These are phyloP conservation scores for Spinacia oleracea DNA, from an alignment of 179 eudicot genomes.

Conservation along the genomic window DNA sequence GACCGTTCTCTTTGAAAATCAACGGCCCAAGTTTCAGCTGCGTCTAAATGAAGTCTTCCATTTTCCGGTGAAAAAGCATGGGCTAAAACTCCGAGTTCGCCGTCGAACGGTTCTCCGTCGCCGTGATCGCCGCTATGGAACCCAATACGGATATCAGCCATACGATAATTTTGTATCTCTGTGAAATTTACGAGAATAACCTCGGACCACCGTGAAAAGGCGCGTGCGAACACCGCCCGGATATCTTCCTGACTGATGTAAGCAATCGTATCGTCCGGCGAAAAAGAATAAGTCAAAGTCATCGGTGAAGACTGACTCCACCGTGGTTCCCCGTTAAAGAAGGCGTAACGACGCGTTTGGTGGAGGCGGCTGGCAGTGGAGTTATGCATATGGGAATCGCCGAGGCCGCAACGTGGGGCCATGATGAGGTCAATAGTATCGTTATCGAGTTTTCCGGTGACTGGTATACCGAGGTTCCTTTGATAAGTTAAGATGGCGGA, in stretches of 20 bases:
- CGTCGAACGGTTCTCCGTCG: conserved; percentile 86
- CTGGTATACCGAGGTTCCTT: conserved; percentile 48
- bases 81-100: conserved; percentile 67
- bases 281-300: conserved; percentile 58
- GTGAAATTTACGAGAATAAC: conserved; percentile 75
- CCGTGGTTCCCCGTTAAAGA: conserved; percentile 64
- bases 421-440: conserved; percentile 50
- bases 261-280: conserved; percentile 32
- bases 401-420: conserved; percentile 72
- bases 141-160: conserved; percentile 69
- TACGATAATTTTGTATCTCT: conserved; percentile 32
- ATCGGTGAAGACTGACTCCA: conserved; percentile 44
- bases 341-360: conserved; percentile 42
- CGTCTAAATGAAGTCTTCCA: conserved; percentile 75
- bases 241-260: conserved; percentile 46
- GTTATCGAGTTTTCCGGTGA: conserved; percentile 63
- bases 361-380: conserved; percentile 18
- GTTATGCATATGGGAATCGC: conserved; percentile 29
- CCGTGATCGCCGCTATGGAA: conserved; percentile 76
- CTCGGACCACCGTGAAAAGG: conserved; percentile 73
- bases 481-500: conserved; percentile 60
- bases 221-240: conserved; percentile 43
- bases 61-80: conserved; percentile 84
- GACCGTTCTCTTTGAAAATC: conserved; percentile 50
- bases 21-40: conserved; percentile 82